Base-by-base conservation (phyloP, 2,329 filamentous ascomycete species). In the Colletotrichum orbiculare region DNA sequence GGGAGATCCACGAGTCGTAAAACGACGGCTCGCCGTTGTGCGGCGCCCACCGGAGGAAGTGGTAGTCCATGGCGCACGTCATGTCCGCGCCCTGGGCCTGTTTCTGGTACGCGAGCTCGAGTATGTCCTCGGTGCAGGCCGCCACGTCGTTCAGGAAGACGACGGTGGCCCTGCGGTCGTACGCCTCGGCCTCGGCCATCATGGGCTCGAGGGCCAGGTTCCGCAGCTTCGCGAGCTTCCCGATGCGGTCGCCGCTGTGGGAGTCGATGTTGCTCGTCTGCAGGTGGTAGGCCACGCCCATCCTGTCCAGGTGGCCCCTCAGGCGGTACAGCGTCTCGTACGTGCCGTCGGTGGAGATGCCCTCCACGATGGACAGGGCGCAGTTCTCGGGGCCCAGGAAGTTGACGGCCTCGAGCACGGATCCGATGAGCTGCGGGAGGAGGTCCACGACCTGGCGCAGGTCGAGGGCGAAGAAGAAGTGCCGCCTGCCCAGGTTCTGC, bases 11-110 rank as follows among this genome's bases (percentile, higher is more conserved):
- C 85, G 89, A 0, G 80, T 82, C 82, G 88, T 87, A 69, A 69
- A 88, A 89, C 0, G 79, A 82, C 0, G 82, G 81, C 3, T 82
- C 74, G 0, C 60, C 60, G 0, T 77, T 80, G 9, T 65, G 62
- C 52, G 62, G 62, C 11, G 62, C 62, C 15, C 61, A 65, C 9
- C 62, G 17, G 2, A 76, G 73, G 45, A 81, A 82, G 0, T 77
- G 81, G 84, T 86, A 89, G 70, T 89, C 86, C 81, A 89, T 83
- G 7, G 78, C 84, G 68, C 87, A 89, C 0, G 81, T 82, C 82
- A 88, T 87, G 68, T 88, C 81, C 2, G 86, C 86, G 0, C 71
- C 73, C 37, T 86, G 83, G 1, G 67, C 66, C 4, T 67, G 67
- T 87, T 81, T 8, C 85, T 86, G 2, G 72, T 73, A 43, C 84